These are phyloP conservation scores for Leucosporidium scottii DNA, from an alignment of 768 basidiomycete species.

Conservation along the genomic window DNA sequence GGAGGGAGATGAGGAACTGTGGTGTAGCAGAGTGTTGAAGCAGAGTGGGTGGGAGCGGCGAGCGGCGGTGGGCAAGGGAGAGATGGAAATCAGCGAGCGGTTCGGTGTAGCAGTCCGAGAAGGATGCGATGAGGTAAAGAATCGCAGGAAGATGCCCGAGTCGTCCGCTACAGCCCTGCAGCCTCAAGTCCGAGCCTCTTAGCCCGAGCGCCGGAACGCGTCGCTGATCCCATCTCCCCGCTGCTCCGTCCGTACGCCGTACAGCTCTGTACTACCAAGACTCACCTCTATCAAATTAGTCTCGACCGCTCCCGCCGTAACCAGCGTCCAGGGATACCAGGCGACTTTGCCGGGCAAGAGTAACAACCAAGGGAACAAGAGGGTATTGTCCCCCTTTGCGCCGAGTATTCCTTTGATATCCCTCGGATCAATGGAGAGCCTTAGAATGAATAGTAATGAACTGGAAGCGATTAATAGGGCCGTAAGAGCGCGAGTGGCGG, in stretches of 20 bases:
- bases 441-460: slow-evolving; percentile 22
- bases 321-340: slow-evolving; percentile 75
- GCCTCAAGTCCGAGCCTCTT: no score
- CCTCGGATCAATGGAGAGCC: slow-evolving; percentile 4
- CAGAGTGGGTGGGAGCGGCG: no score
- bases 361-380: slow-evolving; percentile 35
- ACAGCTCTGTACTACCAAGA: slow-evolving; percentile 22
- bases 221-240: no score
- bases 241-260: no score
- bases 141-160: no score
- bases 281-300: slow-evolving; percentile 73
- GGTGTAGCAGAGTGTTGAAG: background rate
- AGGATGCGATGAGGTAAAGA: no score
- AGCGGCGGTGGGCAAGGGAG: no score
- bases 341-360: slow-evolving; percentile 31
- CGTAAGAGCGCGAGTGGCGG: slow-evolving; percentile 30
- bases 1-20: slow-evolving; percentile 68
- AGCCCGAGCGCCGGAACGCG: background rate
- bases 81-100: no score
- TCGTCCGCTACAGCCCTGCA: no score
- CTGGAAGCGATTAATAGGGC: slow-evolving; percentile 15
- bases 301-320: slow-evolving; percentile 85
- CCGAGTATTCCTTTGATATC: slow-evolving; percentile 18
- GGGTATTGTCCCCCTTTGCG: slow-evolving; percentile 17
- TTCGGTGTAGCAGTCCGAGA: no score